Evolutionary conservation across 2,329 filamentous ascomycete genomes (phyloP), one percentile per base, ranked within the genome.

Genomic region (Ceratocystis ficicola): DNA sequence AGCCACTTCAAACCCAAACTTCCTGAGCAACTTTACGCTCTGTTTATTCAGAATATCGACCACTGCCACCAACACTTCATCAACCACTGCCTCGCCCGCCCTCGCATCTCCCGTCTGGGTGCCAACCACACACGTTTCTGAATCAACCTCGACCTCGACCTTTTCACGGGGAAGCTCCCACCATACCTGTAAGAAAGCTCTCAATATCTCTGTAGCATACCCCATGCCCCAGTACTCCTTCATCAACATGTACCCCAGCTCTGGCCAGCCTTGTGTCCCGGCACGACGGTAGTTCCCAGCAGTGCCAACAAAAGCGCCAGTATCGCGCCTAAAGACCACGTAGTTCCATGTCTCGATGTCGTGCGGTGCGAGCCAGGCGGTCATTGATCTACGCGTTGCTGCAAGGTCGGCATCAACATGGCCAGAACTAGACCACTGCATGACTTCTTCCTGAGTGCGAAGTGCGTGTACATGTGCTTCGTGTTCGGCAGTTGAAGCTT

Each of bases 361-460:
- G 63, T 78, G 73, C 5, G 79, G 80, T 1, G 81, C 75, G n/a
- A 83, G 71, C 41, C 76, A 77, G 10, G 69, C 69, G 3, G 72
- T 71, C 61, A 83, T 70, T 62, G 71, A 76, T 28, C 67, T 70
- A 67, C 73, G 73, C 8, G 82, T 81, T 66, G 77, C 76, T 1
- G 75, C 76, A 1, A 77, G 62, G 70, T 79, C 74, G 64, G 70
- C 68, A 73, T 86, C 80, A 7, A 75, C 69, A 7, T 69, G 66
- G 66, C 77, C 79, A 69, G 71, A 69, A 2, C 68, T 65, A 64
- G 84, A 85, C 77, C 80, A 85, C 65, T 73, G 73, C 86, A 89
- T 88, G 60, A 86, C 82, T 69, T 85, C 83, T 3, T 79, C 77
- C 71, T 85, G 77, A 15, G 76, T 76, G 28, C 85, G 82, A 64